These are phyloP conservation scores for Oleoguttula mirabilis DNA, from an alignment of 495 filamentous ascomycete genomes.

Conservation along the genomic window DNA sequence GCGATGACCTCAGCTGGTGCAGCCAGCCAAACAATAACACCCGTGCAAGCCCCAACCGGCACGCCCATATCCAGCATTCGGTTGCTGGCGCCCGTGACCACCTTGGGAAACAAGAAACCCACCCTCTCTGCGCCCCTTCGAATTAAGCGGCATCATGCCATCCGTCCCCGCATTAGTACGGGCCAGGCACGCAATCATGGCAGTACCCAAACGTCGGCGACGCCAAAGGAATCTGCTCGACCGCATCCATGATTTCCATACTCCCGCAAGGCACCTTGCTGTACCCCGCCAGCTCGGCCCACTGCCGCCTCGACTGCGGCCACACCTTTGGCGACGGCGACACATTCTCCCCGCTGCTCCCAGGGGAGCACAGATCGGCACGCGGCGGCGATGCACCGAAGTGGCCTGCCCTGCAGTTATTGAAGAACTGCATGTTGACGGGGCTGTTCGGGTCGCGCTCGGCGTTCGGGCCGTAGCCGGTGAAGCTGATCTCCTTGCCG, in stretches of 20 bases:
- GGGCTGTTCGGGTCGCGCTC: conserved; percentile 11
- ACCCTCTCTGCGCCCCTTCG: not conserved
- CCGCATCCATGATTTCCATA: conserved; percentile 3
- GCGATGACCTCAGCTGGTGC: too few species aligned
- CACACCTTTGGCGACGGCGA: conserved; percentile 3
- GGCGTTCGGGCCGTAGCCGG: conserved; percentile 16
- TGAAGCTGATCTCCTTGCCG: conserved; percentile 18
- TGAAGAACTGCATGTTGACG: conserved; percentile 7
- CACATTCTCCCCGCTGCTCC: too few species aligned
- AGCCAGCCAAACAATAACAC: too few species aligned
- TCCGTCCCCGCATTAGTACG: not conserved
- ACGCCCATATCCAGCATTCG: too few species aligned
- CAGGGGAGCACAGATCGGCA: too few species aligned
- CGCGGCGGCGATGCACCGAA: not conserved
- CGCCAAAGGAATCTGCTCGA: conserved; percentile 1
- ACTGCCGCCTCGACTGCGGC: conserved; percentile 9
- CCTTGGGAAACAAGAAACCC: not conserved
- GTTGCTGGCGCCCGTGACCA: not conserved
- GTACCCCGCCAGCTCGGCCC: conserved; percentile 7
- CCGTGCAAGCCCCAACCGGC: not conserved
- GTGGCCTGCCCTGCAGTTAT: not conserved
- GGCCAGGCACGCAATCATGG: conserved; percentile 1
- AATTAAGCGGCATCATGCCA: not conserved
- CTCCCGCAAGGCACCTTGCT: conserved; percentile 4
- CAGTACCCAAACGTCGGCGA: not conserved